Percentiles rank a stretch among this genome's conserved stretches.
These are phyloP conservation scores for Laetiporus sulphureus DNA, from an alignment of 1,284 basidiomycete species.

Conservation along the genomic window DNA sequence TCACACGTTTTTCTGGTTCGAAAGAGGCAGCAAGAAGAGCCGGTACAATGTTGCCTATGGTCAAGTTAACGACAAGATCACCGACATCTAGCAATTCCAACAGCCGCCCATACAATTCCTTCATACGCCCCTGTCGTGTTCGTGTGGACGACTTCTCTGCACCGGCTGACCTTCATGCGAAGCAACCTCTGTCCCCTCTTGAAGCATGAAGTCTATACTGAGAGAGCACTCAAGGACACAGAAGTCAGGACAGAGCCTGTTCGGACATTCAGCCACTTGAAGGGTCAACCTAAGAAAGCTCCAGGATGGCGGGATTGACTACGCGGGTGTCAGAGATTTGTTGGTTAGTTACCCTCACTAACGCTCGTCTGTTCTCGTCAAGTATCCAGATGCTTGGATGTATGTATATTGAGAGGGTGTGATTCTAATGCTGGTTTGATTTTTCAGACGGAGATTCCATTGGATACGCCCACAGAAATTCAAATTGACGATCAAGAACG, in stretches of 20 bases:
- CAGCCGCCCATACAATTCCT: constrained; percentile 64
- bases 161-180: constrained; percentile 29
- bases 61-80: too few species aligned
- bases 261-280: constrained; percentile 64
- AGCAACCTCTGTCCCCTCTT: constrained; percentile 71
- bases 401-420: too few species aligned
- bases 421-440: too few species aligned
- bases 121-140: constrained; percentile 66
- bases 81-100: too few species aligned
- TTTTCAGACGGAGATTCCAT: too few species aligned
- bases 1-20: too few species aligned
- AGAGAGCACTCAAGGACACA: constrained; percentile 49
- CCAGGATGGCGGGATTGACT: constrained; percentile 41
- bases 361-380: too few species aligned
- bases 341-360: constrained; percentile 42
- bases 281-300: constrained; percentile 41
- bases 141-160: constrained; percentile 73
- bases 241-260: constrained; percentile 48
- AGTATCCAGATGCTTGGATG: too few species aligned
- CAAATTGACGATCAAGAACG: too few species aligned
- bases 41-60: too few species aligned
- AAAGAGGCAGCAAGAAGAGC: too few species aligned
- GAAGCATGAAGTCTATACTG: constrained; percentile 61
- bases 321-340: constrained; percentile 53
- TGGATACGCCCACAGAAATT: too few species aligned